These are phyloP conservation scores for Sclerotiophoma versabilis DNA, from an alignment of 2,329 filamentous ascomycete genomes.

Conservation along the genomic window DNA sequence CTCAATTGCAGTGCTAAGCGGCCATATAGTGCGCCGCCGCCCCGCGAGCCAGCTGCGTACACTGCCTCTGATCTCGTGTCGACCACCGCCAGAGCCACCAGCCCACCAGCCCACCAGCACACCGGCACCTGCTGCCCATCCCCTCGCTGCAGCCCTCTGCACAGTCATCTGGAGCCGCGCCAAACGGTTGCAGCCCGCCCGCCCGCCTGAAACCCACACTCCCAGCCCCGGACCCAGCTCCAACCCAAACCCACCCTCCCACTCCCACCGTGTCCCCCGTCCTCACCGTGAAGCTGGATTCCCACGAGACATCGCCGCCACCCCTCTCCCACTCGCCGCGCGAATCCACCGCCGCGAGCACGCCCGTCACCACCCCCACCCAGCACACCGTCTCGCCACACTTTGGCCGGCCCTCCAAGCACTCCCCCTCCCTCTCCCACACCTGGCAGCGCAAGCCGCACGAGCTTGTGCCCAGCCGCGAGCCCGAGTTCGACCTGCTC, in stretches of 20 bases:
- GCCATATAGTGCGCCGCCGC: constrained; percentile 33
- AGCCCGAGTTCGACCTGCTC: constrained; percentile 45
- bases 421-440: constrained; percentile 45
- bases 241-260: constrained; percentile 3
- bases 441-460: constrained; percentile 56
- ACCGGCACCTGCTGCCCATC: not conserved
- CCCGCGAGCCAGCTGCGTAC: constrained; percentile 17
- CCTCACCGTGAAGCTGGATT: constrained; percentile 60
- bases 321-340: constrained; percentile 62
- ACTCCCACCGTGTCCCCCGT: constrained; percentile 6
- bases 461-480: constrained; percentile 41
- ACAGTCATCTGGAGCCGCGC: constrained; percentile 21
- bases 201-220: constrained; percentile 11
- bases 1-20: constrained; percentile 16
- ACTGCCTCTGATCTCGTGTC: constrained; percentile 4
- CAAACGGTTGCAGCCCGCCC: constrained; percentile 15
- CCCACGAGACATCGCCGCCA: constrained; percentile 58
- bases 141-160: constrained; percentile 18
- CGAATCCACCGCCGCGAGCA: constrained; percentile 60
- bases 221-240: too few species aligned
- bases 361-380: constrained; percentile 55
- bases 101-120: too few species aligned
- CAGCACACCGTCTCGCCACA: constrained; percentile 51
- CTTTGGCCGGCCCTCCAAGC: constrained; percentile 52
- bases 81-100: not conserved